Evolutionary conservation across 1,139 yeast species (phyloP), one percentile per base, ranked within the genome.

Genomic region (Yamadazyma aaseri): DNA sequence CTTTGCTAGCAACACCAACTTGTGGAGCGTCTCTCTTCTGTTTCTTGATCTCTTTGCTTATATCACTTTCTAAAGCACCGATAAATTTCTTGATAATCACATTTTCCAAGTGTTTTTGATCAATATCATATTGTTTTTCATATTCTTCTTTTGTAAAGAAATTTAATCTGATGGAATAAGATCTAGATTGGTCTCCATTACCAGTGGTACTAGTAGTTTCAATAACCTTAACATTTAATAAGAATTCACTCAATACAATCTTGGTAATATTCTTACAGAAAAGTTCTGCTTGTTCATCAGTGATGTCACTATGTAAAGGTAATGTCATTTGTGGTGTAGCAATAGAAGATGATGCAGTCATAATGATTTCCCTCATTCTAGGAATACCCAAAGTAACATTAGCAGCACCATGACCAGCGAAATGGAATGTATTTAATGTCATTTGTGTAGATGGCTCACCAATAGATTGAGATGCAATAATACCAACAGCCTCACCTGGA

Each of bases 391-490:
- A 76, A 1, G 99, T 94, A 48, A 94, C 99, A 64, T 94, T 94
- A 32, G 98, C 98, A 39, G 98, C 99, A 79, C 99, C 99, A 69
- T 94, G 98, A 60, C 99, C 99, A 50, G 99, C 99, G 56, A 94
- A 94, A 71, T 94, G 99, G 95, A 94, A 94, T 36, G 99, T 94
- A 63, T 94, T 94, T 56, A 94, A 77, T 14, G 99, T 94, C 99
- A 94, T 94, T 71, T 94, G 99, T 5, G 99, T 94, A 4, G 97
- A 89, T 33, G 99, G 99, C 65, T 94, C 99, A 67, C 99, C 99
- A 58, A 94, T 83, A 37, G 97, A 90, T 66, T 94, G 97, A 26
- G 97, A 86, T 7, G 98, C 98, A 65, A 94, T 85, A 55, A 94
- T 90, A 64, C 99, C 99, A 39, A 94, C 98, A 32, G 97, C 81